phyloP scores from a whole-genome alignment of 2,329 filamentous ascomycete genomes.

The Aspergillus pseudonomiae region DNA sequence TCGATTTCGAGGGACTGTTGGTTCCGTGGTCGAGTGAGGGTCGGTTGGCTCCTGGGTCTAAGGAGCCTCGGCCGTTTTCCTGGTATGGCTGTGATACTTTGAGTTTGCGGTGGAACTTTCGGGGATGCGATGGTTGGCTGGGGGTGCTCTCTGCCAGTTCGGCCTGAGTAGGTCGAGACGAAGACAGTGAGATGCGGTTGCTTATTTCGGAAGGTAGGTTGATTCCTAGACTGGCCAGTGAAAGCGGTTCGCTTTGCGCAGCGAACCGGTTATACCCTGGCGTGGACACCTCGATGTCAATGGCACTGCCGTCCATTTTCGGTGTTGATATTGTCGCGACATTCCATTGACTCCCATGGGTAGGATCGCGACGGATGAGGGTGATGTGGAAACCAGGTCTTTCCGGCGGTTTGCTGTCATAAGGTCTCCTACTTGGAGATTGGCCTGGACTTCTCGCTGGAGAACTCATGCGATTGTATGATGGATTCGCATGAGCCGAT shows the following conservation, averaged over 20 bases:
- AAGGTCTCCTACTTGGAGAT: conserved; percentile 26
- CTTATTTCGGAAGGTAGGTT: conserved; percentile 24
- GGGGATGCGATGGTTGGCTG: conserved; percentile 25
- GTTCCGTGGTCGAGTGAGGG: conserved; percentile 20
- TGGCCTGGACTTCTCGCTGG: conserved; percentile 32
- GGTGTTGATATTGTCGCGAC: conserved; percentile 63
- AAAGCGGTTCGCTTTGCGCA: conserved; percentile 39
- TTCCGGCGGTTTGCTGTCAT: conserved; percentile 13
- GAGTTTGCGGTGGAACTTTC: conserved; percentile 37
- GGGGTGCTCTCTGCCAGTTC: conserved; percentile 9
- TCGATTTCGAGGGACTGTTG: conserved; percentile 19
- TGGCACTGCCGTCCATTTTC: conserved; percentile 33
- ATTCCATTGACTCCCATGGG: conserved; percentile 73
- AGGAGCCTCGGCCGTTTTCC: conserved; percentile 22
- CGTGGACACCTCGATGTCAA: conserved; percentile 61
- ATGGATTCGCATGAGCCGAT: conserved; percentile 22
- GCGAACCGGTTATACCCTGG: conserved; percentile 63
- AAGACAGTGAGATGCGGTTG: conserved; percentile 12
- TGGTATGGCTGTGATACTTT: conserved; percentile 33
- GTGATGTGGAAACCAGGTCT: conserved; percentile 50
- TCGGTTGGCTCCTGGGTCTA: conserved; percentile 21
- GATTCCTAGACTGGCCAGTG: conserved; percentile 34
- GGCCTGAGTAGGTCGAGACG: conserved; percentile 10
- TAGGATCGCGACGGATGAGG: conserved; percentile 73
- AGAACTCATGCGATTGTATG: conserved; percentile 22